Evolutionary conservation across 2,329 filamentous ascomycete genomes (phyloP).

Genomic region (Colletotrichum cereale): DNA sequence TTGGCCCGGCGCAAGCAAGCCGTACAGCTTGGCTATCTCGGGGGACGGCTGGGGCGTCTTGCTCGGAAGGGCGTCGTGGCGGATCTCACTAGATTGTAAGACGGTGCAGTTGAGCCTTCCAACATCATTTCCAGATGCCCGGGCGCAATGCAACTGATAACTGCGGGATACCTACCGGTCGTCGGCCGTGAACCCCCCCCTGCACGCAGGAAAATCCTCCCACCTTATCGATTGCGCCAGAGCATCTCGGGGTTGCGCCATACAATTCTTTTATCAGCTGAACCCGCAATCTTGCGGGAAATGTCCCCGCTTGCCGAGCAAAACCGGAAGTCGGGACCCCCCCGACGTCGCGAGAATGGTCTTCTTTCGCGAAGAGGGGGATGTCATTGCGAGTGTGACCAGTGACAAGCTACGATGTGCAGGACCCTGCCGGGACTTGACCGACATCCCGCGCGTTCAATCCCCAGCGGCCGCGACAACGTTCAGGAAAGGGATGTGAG

Average conservation of each 20-base stretch:
- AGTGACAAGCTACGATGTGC: background rate
- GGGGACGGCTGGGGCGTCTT: background rate
- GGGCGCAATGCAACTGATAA: constrained; percentile 14
- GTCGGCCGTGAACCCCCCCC: background rate
- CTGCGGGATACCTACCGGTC: background rate
- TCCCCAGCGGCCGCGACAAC: background rate
- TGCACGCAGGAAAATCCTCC: constrained; percentile 4
- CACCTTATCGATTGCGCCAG: constrained; percentile 30
- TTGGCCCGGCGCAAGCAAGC: background rate
- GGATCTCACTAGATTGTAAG: background rate
- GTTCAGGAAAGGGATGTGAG: background rate
- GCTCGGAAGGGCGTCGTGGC: background rate
- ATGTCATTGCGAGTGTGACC: background rate
- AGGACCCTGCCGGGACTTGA: constrained; percentile 28
- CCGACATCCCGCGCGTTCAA: constrained; percentile 6
- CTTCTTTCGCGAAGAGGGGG: background rate
- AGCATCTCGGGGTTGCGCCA: constrained; percentile 31
- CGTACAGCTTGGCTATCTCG: background rate
- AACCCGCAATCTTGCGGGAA: constrained; percentile 12
- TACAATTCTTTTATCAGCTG: background rate
- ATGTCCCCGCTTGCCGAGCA: constrained; percentile 1
- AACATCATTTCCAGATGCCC: background rate
- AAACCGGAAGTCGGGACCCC: constrained; percentile 17
- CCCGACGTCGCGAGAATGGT: constrained; percentile 10
- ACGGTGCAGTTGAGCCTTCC: background rate